Conservation (phyloP, 257 asterid species). For the Plantago major region DNA sequence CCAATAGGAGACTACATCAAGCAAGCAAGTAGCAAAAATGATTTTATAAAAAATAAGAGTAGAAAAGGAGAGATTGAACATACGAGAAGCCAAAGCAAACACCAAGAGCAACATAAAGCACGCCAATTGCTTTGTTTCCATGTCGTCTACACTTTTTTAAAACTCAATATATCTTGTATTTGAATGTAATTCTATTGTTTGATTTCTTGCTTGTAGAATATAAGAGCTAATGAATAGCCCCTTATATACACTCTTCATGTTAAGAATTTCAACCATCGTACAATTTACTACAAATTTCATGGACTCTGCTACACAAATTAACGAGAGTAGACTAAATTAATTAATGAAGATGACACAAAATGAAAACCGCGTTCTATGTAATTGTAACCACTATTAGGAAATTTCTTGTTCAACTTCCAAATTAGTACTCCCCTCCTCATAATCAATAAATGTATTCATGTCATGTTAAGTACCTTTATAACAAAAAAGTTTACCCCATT, state of each 20-base stretch:
- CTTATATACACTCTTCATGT: background rate
- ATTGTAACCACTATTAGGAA: no score
- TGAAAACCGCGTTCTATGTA: no score
- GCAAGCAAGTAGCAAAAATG: no score
- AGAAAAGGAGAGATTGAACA: background rate
- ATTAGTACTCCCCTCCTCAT: no score
- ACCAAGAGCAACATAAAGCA: conserved; percentile 17
- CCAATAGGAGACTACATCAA: no score
- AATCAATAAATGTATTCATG: no score
- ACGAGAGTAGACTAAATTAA: background rate
- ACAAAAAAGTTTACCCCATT: no score
- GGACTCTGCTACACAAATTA: conserved; percentile 1
- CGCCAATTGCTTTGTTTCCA: conserved; percentile 17
- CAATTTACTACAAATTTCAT: background rate
- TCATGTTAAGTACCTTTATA: no score
- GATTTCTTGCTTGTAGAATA: background rate
- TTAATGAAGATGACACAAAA: no score
- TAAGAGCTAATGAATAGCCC: background rate
- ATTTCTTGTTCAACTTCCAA: no score
- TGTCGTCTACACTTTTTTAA: background rate
- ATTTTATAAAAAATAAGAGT: background rate
- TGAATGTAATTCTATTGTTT: background rate
- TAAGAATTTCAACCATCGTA: background rate
- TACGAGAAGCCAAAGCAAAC: conserved; percentile 21
- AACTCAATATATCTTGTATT: background rate